These are phyloP conservation scores for Xylariaceae sp. DNA, from an alignment of 2,329 filamentous ascomycete species.

Conservation along the genomic window DNA sequence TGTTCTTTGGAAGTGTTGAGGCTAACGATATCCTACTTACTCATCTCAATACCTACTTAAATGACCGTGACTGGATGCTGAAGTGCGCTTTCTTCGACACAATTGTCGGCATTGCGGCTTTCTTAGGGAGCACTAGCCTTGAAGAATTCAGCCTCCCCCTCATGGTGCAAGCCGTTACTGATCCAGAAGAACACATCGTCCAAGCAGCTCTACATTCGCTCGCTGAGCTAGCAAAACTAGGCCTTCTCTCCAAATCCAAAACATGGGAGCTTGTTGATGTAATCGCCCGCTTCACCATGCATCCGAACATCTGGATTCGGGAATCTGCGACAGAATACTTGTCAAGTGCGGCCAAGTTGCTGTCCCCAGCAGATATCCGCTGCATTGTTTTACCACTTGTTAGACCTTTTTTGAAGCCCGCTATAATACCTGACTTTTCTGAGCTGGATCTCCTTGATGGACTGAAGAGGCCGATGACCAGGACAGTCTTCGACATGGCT, in stretches of 20 bases:
- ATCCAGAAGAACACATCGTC: constrained; percentile 90
- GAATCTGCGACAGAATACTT: constrained; percentile 85
- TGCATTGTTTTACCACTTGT: constrained; percentile 81
- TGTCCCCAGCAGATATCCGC: constrained; percentile 75
- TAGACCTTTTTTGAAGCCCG: constrained; percentile 74
- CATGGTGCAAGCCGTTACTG: constrained; percentile 91
- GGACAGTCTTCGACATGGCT: constrained; percentile 79
- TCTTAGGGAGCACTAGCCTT: constrained; percentile 81
- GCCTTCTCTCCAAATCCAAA: constrained; percentile 77
- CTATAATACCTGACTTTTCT: constrained; percentile 61
- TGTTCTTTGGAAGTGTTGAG: constrained; percentile 90
- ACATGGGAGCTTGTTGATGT: constrained; percentile 86
- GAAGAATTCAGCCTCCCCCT: constrained; percentile 94
- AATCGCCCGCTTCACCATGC: constrained; percentile 79
- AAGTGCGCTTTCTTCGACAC: constrained; percentile 97
- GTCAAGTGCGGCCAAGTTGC: constrained; percentile 67
- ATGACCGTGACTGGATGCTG: constrained; percentile 92
- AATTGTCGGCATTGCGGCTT: constrained; percentile 86
- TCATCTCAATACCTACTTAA: constrained; percentile 94
- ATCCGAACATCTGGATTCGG: constrained; percentile 92
- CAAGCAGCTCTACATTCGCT: constrained; percentile 86
- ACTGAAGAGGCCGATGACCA: constrained; percentile 75
- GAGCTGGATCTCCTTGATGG: constrained; percentile 75
- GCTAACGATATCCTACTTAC: constrained; percentile 95
- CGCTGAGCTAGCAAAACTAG: constrained; percentile 81